Evolutionary conservation across 2,329 filamentous ascomycete species (phyloP), one percentile per base, ranked within the genome.

Genomic region (Aspergillus awamori): DNA sequence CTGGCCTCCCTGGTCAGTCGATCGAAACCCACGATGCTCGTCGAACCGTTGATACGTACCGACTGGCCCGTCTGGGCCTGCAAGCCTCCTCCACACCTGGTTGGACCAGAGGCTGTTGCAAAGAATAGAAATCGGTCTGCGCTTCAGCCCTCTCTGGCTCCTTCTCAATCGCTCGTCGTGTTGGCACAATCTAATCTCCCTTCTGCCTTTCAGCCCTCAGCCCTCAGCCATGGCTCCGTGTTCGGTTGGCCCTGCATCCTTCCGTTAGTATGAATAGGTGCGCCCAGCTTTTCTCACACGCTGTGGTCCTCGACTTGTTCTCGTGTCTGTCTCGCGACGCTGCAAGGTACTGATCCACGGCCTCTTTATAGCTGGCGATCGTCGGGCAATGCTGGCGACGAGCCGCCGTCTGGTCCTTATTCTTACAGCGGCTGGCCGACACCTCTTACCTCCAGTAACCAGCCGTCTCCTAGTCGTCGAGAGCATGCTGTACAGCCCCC

Each of bases 401-500:
- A 73, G 61, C 69, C 69, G 69, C 67, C 69, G 63, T 63, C 67
- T 65, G 69, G 66, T 61, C 62, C 68, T 53, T 69, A 75, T 60
- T 59, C 62, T 56, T 66, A 66, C 57, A 63, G 66, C 58, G 68
- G 73, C 68, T 74, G 72, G 71, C 68, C 73, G 60, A 69, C 70
- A 45, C 61, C 72, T 63, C 69, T 70, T 62, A 64, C 65, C 56
- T 62, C 69, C 59, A 70, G 68, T 67, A 74, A 72, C 59, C 76
- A 74, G 58, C 65, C 66, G 41, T 77, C 77, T 55, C 72, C 76
- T 43, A 68, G 70, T 64, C 78, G 77, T 67, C 77, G 77, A 66
- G 77, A 79, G 60, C 73, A 80, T 76, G 77, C 74, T 47, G 67
- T 75, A 61, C 74, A 77, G 66, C 79, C 77, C 53, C 78, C 77